phyloP scores from a whole-genome alignment of 1,139 yeast genomes.

The Starmera stellimalicola region DNA sequence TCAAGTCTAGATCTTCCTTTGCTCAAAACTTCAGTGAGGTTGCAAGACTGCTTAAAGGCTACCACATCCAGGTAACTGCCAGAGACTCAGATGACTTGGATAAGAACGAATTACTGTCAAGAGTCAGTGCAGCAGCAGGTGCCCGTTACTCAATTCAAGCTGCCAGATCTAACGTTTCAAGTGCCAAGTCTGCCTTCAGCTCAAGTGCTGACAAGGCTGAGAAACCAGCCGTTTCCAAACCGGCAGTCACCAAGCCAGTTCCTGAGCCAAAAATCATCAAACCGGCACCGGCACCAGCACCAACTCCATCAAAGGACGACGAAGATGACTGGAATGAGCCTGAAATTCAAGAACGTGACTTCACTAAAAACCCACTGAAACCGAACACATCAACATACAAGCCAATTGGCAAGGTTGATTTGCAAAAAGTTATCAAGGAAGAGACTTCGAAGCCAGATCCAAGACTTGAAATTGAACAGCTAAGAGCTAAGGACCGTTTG shows the following conservation, averaged over 20 bases:
- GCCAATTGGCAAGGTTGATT: constrained; percentile 50
- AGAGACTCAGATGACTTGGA: constrained; percentile 86
- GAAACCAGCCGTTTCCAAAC: constrained; percentile 21
- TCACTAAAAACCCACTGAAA: constrained; percentile 49
- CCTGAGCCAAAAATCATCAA: constrained; percentile 11
- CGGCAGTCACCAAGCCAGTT: constrained; percentile 30
- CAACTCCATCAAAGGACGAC: constrained; percentile 1
- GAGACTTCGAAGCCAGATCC: constrained; percentile 30
- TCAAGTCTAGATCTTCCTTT: constrained; percentile 64
- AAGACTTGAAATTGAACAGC: constrained; percentile 26
- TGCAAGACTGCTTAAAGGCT: constrained; percentile 61
- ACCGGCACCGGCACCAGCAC: constrained; percentile 13
- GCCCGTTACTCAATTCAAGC: constrained; percentile 78
- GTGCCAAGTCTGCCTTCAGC: constrained; percentile 58
- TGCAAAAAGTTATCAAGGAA: constrained; percentile 28
- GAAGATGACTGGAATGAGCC: constrained; percentile 55
- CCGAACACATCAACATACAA: constrained; percentile 39
- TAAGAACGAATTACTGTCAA: constrained; percentile 61
- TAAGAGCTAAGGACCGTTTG: constrained; percentile 37
- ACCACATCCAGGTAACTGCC: constrained; percentile 96
- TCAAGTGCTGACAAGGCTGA: constrained; percentile 38
- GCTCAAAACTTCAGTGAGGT: constrained; percentile 71
- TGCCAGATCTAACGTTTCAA: constrained; percentile 20
- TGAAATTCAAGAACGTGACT: constrained; percentile 66
- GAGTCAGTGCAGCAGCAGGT: constrained; percentile 88